Evolutionary conservation across 2,329 filamentous ascomycete genomes (phyloP).

Genomic region (Hypoxylon sp.): DNA sequence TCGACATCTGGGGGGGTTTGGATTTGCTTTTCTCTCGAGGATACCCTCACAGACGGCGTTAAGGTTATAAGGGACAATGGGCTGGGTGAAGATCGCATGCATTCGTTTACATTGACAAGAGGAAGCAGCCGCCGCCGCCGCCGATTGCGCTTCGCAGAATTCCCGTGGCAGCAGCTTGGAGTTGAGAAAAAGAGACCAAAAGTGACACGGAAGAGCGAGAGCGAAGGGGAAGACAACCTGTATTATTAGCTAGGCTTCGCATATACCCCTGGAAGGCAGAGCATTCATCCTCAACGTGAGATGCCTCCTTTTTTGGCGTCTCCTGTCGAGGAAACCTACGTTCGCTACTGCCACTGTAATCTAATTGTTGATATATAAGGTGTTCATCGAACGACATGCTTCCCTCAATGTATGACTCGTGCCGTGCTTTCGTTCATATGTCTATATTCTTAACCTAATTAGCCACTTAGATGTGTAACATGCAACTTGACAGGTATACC

Average conservation of each 20-base stretch:
- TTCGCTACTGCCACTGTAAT: slow-evolving; percentile 52
- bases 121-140: slow-evolving; percentile 34
- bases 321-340: slow-evolving; percentile 42
- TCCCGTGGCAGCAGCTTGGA: slow-evolving; percentile 36
- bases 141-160: slow-evolving; percentile 29
- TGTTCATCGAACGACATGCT: neutral
- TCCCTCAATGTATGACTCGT: neutral
- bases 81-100: slow-evolving; percentile 42
- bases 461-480: neutral
- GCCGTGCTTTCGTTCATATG: neutral
- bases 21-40: slow-evolving; percentile 47
- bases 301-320: slow-evolving; percentile 30
- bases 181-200: slow-evolving; percentile 35
- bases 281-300: slow-evolving; percentile 36
- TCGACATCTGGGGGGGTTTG: slow-evolving; percentile 41
- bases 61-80: slow-evolving; percentile 43
- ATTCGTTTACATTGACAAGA: slow-evolving; percentile 45
- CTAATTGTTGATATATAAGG: slow-evolving; percentile 47
- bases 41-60: slow-evolving; percentile 55
- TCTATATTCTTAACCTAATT: neutral
- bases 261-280: slow-evolving; percentile 50
- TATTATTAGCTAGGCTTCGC: slow-evolving; percentile 49
- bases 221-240: slow-evolving; percentile 44
- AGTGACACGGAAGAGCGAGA: slow-evolving; percentile 41
- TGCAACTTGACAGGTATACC: neutral